These are phyloP conservation scores for Exophiala oligosperma DNA, from an alignment of 2,329 filamentous ascomycete genomes.

Conservation along the genomic window DNA sequence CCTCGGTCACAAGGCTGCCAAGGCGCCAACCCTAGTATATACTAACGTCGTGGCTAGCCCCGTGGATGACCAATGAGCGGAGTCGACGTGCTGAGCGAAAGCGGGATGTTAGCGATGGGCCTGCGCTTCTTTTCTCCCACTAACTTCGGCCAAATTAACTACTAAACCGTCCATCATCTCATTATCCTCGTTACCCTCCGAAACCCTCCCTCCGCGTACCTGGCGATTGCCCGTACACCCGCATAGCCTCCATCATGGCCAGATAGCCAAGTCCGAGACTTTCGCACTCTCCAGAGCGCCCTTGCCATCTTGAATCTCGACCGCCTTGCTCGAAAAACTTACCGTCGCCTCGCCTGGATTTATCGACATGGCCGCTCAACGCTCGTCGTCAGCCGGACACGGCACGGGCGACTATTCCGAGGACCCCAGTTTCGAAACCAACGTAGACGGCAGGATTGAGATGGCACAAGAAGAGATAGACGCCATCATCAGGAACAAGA, in stretches of 20 bases:
- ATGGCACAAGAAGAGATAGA: conserved; percentile 48
- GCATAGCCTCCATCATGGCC: neutral
- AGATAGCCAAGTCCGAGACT: neutral
- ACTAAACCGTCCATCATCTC: neutral
- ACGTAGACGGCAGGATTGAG: conserved; percentile 31
- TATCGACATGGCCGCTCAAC: conserved; percentile 14
- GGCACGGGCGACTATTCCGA: conserved; percentile 19
- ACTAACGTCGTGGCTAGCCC: neutral
- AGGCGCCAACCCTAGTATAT: neutral
- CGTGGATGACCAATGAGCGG: neutral
- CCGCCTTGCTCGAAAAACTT: no score
- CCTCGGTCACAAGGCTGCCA: neutral
- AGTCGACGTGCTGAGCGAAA: neutral
- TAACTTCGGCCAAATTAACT: neutral
- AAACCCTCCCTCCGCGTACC: neutral
- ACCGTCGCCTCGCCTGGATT: neutral
- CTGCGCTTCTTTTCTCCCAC: neutral
- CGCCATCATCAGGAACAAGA: conserved; percentile 49
- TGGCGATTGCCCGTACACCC: neutral
- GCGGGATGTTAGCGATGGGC: neutral
- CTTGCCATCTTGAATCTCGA: neutral
- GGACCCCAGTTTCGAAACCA: conserved; percentile 15
- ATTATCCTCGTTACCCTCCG: neutral
- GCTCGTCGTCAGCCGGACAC: conserved; percentile 6
- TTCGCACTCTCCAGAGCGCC: neutral